Evolutionary conservation across 257 asterid species (phyloP), one percentile per base, ranked within the genome.

Genomic region (Solanum megistacrolobum): DNA sequence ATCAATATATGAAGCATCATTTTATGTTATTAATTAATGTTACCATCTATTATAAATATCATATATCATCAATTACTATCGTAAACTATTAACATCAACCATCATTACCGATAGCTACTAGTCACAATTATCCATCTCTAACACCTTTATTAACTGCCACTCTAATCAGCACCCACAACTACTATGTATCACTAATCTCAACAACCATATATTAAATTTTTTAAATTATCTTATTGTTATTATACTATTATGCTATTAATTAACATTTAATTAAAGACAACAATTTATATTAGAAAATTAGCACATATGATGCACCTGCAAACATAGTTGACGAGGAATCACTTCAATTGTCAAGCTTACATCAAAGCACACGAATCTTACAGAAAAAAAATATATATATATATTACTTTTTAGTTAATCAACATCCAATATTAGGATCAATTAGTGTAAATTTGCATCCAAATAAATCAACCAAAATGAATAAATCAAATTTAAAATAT

Each of bases 231-330:
- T 55, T 55, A 55, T 55, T 6, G n/a, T 55, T 55, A 20, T 2
- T 6, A 1, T 6, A 55, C n/a, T 52, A 7, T 55, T 18, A 55
- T 55, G n/a, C 65, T 55, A 18, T 18, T 55, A 55, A 55, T 52
- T 18, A 55, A 18, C n/a, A 52, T 29, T 21, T 69, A 14, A 14
- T 31, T 29, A 23, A 87, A 83, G 3, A 32, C 31, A 43, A 82
- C 34, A 32, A 62, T 83, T 73, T 83, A 3, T 88, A 84, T 85
- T 88, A 87, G 92, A 89, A 14, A 55, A 55, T 79, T 39, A 92
- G 84, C 87, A 89, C 91, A 90, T 87, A 41, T 89, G 91, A 92
- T 74, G 75, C 91, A 86, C 12, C 38, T 48, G 86, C 89, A 88
- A 41, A 41, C 62, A 69, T 72, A 79, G 36, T 25, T 81, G 72